Base-by-base conservation (phyloP, 1,284 basidiomycete genomes). In the Trichosporon sp. region DNA sequence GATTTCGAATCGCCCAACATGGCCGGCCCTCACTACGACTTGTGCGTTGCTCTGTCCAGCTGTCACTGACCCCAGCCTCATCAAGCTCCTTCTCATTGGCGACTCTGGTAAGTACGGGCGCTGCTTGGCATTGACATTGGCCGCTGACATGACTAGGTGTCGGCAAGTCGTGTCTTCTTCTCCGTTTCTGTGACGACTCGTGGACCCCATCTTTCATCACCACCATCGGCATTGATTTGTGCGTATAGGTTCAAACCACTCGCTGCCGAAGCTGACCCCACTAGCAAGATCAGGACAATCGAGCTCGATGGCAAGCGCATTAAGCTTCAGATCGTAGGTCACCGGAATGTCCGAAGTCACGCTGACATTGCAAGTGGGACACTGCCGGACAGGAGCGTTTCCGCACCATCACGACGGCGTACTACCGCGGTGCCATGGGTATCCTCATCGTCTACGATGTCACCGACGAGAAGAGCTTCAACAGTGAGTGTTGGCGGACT, bases 141-240 rank as follows among this genome's bases (percentile, higher is more conserved):
- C 21, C 3, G 5, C 35, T 65, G 54, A 63, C 43, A 69, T 63
- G 12, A 38, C 19, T 4, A 95, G 93, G 94, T 86, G 94, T 99
- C 78, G 97, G 97, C 77, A 99, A 99, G 87, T 99, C 96, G 67
- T 99, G 97, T 88, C 88, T 99, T 16, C 88, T 99, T 71, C 89
- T 99, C 72, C 92, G 97, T 76, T 99, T 99, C 90, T 99, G 96
- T 84, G 97, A 99, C 86, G 97, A 99, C 85, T 94, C 96, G 75
- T 99, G 96, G 96, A 99, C 97, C 43, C 96, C 96, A 37, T 96
- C 94, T 54, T 99, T 99, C 88, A 99, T 99, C 86, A 99, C 96
- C 66, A 99, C 96, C 67, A 99, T 99, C 84, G 97, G 84, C 78
- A 84, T 84, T 66, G 83, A 84, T 71, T 84, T 84, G 81, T 84